Percentiles rank a stretch among this genome's conserved stretches.
phyloP scores from a whole-genome alignment of 2,329 filamentous ascomycete species.

The Akanthomyces dipterigenus region DNA sequence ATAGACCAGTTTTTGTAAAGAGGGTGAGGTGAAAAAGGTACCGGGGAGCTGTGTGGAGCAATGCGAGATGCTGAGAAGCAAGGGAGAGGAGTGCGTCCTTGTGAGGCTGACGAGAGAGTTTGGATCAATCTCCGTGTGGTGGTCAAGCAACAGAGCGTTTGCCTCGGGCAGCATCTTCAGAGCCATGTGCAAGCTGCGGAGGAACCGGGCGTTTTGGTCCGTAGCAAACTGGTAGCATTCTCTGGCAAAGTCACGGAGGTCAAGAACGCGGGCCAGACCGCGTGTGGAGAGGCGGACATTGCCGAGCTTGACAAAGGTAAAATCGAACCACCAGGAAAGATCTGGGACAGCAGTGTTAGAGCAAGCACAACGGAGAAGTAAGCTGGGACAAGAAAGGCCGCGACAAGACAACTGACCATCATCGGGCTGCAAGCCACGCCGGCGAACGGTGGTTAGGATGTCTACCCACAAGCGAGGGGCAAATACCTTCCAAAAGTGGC shows the following conservation, averaged over 20 bases:
- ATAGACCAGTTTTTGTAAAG: constrained; percentile 39
- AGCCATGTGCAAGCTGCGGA: constrained; percentile 32
- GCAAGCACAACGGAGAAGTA: not conserved
- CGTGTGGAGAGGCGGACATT: constrained; percentile 31
- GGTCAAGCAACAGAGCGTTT: constrained; percentile 41
- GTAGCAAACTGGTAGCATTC: constrained; percentile 35
- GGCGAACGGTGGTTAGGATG: constrained; percentile 33
- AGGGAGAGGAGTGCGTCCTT: constrained; percentile 18
- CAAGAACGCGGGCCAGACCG: constrained; percentile 39
- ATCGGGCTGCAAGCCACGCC: constrained; percentile 35
- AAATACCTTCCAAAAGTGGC: constrained; percentile 41
- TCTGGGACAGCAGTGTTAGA: constrained; percentile 28
- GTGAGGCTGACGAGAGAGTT: constrained; percentile 24
- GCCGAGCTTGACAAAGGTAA: constrained; percentile 35
- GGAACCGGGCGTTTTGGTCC: constrained; percentile 26
- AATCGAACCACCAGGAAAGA: constrained; percentile 41
- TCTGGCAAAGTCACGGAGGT: constrained; percentile 39
- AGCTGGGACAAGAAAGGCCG: not conserved
- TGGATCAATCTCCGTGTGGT: constrained; percentile 38
- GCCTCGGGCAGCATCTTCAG: constrained; percentile 36
- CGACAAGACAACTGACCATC: constrained; percentile 31
- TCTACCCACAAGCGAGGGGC: constrained; percentile 48
- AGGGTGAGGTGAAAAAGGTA: constrained; percentile 31
- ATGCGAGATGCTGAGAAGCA: constrained; percentile 39
- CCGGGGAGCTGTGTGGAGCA: constrained; percentile 34